Evolutionary conservation across 2,329 filamentous ascomycete genomes (phyloP), one percentile per base, ranked within the genome.

Genomic region (Drechslerella stenobrocha): DNA sequence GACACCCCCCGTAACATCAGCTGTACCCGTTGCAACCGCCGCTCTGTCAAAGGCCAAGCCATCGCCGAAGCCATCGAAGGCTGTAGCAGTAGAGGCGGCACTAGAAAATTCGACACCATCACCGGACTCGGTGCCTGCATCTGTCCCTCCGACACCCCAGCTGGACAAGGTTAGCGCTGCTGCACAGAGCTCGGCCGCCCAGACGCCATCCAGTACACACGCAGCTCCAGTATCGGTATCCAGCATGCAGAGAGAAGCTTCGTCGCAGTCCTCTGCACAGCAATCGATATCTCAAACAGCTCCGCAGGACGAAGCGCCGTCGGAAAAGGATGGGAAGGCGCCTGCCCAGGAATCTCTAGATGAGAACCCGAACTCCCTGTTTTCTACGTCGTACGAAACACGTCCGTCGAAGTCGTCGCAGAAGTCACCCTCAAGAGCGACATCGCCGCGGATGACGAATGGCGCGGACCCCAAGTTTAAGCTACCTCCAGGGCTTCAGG

Each of bases 401-500:
- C 57, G 56, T 42, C 57, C 56, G 32, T 61, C 56, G 26, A 64
- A 69, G 44, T 52, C 57, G 22, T 60, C 55, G 30, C 63, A 67
- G 46, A 61, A 61, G 47, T 26, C 32, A 40, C 52, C 60, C 15
- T 65, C 60, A 28, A 65, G 56, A 23, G 26, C 46, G 4, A 50
- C 50, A 7, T 65, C 66, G 20, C 66, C 66, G 7, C 44, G 61
- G 28, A 53, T 58, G 24, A 59, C 56, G 32, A 66, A 66, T 23
- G 52, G 56, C 42, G 51, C 53, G 9, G 69, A 70, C 42, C 55
- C 61, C 28, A 59, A 59, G 72, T 98, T 92, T 76, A 91, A 97
- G 76, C 83, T 98, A 34, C 93, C 93, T 2, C 84, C 90, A 4
- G 90, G 88, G 26, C 79, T 98, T 55, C 88, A 90, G 74, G 93